phyloP scores from a whole-genome alignment of 108 stramenopile species.

The Nitzschia inconspicua region DNA sequence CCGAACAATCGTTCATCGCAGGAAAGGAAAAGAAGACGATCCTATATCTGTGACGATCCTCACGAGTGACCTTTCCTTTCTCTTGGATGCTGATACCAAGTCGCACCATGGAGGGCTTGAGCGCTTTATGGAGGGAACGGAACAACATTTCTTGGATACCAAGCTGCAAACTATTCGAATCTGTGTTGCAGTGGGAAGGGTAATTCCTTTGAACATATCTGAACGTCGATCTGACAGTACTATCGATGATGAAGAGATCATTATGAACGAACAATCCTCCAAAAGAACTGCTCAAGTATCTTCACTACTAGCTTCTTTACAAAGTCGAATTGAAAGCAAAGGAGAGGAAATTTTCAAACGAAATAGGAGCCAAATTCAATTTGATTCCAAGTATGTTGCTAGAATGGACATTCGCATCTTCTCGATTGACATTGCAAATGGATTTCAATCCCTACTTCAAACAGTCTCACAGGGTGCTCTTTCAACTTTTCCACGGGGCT shows the following conservation, averaged over 20 bases:
- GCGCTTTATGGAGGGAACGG: slow-evolving; percentile 22
- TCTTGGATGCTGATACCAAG: slow-evolving; percentile 8
- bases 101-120: slow-evolving; percentile 20
- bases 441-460: slow-evolving; percentile 8
- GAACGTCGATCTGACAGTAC: no score
- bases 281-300: no score
- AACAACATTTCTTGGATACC: neutral
- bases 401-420: neutral
- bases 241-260: no score
- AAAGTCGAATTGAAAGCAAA: slow-evolving; percentile 1
- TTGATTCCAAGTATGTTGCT: slow-evolving; percentile 3
- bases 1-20: no score
- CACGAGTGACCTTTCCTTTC: slow-evolving; percentile 24
- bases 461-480: neutral
- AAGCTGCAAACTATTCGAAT: slow-evolving; percentile 20
- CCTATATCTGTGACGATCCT: slow-evolving; percentile 16
- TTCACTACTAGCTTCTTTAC: no score
- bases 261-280: no score
- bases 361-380: slow-evolving; percentile 12
- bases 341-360: slow-evolving; percentile 6
- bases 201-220: no score
- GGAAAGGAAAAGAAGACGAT: no score
- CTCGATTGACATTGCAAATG: slow-evolving; percentile 6
- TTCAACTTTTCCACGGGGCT: no score
- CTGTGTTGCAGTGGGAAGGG: slow-evolving; percentile 11